These are phyloP conservation scores for Diplodia mutila DNA, from an alignment of 2,329 filamentous ascomycete species.

Conservation along the genomic window DNA sequence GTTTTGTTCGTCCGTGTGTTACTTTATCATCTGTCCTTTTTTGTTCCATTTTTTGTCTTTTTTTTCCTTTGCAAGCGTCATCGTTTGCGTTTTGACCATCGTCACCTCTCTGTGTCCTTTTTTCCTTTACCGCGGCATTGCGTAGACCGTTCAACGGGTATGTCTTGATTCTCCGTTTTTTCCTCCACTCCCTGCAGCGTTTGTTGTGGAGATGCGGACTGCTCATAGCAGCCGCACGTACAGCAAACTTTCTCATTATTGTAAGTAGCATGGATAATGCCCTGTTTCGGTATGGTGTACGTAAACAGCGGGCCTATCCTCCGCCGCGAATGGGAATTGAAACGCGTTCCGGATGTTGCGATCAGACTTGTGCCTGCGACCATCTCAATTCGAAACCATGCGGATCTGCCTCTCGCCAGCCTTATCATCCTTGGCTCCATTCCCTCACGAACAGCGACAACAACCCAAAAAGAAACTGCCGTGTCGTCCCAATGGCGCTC, in stretches of 20 bases:
- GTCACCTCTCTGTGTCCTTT: not conserved
- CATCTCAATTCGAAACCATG: not conserved
- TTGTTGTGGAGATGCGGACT: too few relatives aligned
- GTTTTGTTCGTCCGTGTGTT: not conserved
- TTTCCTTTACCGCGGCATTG: not conserved
- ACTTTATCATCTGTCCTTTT: not conserved
- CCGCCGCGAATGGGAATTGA: not conserved
- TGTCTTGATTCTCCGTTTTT: not conserved
- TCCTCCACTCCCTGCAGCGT: not conserved
- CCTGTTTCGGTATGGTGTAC: not conserved
- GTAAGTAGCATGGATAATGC: not conserved
- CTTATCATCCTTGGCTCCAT: too few relatives aligned
- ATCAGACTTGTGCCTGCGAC: not conserved
- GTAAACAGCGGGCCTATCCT: not conserved
- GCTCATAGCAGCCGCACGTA: not conserved
- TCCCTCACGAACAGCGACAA: too few relatives aligned
- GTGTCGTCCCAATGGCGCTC: too few relatives aligned
- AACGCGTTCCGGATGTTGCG: not conserved
- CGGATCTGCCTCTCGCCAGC: too few relatives aligned
- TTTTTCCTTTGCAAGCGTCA: not conserved
- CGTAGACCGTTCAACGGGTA: not conserved
- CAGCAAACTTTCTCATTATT: not conserved
- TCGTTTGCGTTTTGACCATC: conserved; percentile 9
- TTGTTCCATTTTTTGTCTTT: not conserved
- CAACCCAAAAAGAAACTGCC: too few relatives aligned